Evolutionary conservation across 169 alveolate species (phyloP).

Genomic region (Theileria sp.): DNA sequence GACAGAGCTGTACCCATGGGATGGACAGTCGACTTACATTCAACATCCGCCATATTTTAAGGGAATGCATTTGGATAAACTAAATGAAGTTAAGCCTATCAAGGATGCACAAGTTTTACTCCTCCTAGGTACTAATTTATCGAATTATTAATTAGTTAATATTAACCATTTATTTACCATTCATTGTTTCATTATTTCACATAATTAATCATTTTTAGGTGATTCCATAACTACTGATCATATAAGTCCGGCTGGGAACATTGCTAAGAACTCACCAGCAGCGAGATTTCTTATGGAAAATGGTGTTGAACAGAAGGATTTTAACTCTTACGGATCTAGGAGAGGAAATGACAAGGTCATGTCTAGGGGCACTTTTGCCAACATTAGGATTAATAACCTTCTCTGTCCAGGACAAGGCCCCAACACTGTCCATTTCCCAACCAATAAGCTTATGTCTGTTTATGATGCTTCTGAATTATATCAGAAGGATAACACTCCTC

Average conservation of each 20-base stretch:
- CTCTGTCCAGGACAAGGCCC: conserved; percentile 91
- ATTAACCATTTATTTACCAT: too few relatives aligned
- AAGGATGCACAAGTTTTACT: conserved; percentile 76
- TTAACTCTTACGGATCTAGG: conserved; percentile 95
- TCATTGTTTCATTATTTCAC: conserved; percentile 23
- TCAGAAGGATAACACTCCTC: conserved; percentile 54
- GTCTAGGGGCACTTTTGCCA: conserved; percentile 97
- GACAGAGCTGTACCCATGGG: conserved; percentile 89
- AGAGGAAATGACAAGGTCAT: conserved; percentile 96
- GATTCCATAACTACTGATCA: conserved; percentile 97
- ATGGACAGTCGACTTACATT: conserved; percentile 89
- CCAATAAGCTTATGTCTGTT: conserved; percentile 83
- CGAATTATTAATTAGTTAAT: neutral
- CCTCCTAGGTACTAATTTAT: conserved; percentile 24
- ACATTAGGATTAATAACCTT: conserved; percentile 90
- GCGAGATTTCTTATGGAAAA: conserved; percentile 82
- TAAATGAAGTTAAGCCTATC: conserved; percentile 66
- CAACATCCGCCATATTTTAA: conserved; percentile 94
- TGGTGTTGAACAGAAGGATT: conserved; percentile 87
- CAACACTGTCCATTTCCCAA: conserved; percentile 87
- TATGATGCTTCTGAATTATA: conserved; percentile 90
- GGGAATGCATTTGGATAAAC: conserved; percentile 57
- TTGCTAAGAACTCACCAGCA: conserved; percentile 92
- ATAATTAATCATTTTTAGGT: conserved; percentile 80
- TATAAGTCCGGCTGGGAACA: conserved; percentile 97